Base-by-base conservation (phyloP, 2,329 filamentous ascomycete species). In the Didymella keratinophila region DNA sequence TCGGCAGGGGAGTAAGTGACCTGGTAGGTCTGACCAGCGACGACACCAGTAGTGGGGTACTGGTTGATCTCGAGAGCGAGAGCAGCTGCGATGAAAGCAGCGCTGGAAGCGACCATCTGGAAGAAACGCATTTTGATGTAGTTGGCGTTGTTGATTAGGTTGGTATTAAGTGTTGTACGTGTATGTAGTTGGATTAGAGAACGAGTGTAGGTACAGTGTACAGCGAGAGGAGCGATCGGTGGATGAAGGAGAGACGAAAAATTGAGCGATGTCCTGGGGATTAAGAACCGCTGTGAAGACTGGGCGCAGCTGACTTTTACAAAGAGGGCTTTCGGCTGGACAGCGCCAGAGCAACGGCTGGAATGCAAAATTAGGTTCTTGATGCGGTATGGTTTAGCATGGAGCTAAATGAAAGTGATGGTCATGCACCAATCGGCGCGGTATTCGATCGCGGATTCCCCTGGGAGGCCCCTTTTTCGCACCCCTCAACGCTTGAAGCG, bases 101-200 rank as follows among this genome's bases (percentile, higher is more conserved):
- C 69, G 69, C 70, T 69, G 66, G 73, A 78, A 63, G 86, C 62
- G 62, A 86, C 59, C 64, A 79, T 72, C 58, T 79, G 78, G 68
- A 81, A 71, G 71, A 85, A 81, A 70, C 79, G 76, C 85, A 87
- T 87, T 52, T 63, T 80, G 71, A 64, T 54, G 54, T 56, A 61
- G 34, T 52, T 60, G 57, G 60, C 60, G 60, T 55, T 57, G 60
- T 65, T 57, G 61, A 65, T 67, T 67, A 64, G 49, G 48, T 53
- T 46, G 50, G 42, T 58, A 64, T 62, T 60, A 58, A 51, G 57
- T 60, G 49, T 55, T 56, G 56, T 58, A 49, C 49, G 54, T 58
- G 54, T 41, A 39, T 63, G 54, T 54, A 52, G 60, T 62, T 63
- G 60, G 59, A 60, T 51, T 62, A 56, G 60, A 52, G 63, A 75